Conservation (phyloP, 1,284 basidiomycete genomes). For the Cryptococcus sp. region DNA sequence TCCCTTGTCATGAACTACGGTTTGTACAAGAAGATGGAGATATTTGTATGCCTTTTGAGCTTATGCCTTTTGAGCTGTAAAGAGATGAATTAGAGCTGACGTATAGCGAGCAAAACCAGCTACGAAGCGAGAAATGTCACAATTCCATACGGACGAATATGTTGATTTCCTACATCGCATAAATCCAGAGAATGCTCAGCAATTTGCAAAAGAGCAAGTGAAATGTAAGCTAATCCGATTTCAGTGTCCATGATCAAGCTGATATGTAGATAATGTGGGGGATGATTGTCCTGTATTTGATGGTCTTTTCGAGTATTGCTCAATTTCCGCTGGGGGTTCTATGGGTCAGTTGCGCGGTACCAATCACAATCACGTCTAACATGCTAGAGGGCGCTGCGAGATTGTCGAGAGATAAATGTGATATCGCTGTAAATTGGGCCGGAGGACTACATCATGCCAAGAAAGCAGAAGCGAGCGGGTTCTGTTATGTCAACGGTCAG, state of each 20-base stretch:
- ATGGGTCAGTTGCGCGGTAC: constrained; percentile 68
- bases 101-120: constrained; percentile 98
- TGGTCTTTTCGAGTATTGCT: constrained; percentile 94
- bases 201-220: constrained; percentile 74
- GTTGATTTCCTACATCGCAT: constrained; percentile 84
- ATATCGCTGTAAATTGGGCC: constrained; percentile 97
- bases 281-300: constrained; percentile 97
- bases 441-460: constrained; percentile 98
- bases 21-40: constrained; percentile 50
- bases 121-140: constrained; percentile 61
- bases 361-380: constrained; percentile 75
- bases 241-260: constrained; percentile 9
- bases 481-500: constrained; percentile 93
- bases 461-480: constrained; percentile 91
- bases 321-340: constrained; percentile 92
- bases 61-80: not conserved
- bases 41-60: too few relatives aligned
- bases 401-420: constrained; percentile 90
- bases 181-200: constrained; percentile 79
- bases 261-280: constrained; percentile 66
- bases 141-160: constrained; percentile 98
- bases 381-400: constrained; percentile 62
- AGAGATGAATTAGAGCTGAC: constrained; percentile 1
- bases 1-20: constrained; percentile 86
- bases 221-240: constrained; percentile 60